phyloP scores from a whole-genome alignment of 1,284 basidiomycete species.

The Schizophyllum amplum region DNA sequence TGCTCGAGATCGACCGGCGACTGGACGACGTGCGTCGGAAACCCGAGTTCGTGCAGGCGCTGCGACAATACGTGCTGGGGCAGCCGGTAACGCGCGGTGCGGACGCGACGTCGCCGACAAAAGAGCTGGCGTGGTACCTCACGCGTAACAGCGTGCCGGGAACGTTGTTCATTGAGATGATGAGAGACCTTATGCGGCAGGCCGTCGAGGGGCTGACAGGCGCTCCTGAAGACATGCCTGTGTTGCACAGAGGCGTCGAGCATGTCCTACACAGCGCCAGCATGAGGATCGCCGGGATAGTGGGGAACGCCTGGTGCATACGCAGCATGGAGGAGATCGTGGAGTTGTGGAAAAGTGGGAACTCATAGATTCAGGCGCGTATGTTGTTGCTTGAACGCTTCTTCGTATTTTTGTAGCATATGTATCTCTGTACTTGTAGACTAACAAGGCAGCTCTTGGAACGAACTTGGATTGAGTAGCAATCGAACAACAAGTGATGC shows the following conservation, averaged over 20 bases:
- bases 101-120: slow-evolving; percentile 14
- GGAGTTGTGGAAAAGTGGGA: slow-evolving; percentile 34
- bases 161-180: slow-evolving; percentile 48
- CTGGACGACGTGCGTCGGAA: slow-evolving; percentile 39
- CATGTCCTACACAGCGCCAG: slow-evolving; percentile 62
- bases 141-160: slow-evolving; percentile 59
- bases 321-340: slow-evolving; percentile 57
- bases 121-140: slow-evolving; percentile 48
- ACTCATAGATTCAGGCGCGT: too few species aligned
- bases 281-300: slow-evolving; percentile 53
- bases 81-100: slow-evolving; percentile 21
- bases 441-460: too few species aligned
- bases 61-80: slow-evolving; percentile 48
- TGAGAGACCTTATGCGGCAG: slow-evolving; percentile 50
- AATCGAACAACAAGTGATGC: too few species aligned
- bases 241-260: slow-evolving; percentile 54
- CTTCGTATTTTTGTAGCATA: too few species aligned
- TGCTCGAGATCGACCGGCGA: slow-evolving; percentile 51
- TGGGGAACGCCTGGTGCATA: slow-evolving; percentile 62
- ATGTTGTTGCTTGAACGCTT: too few species aligned
- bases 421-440: too few species aligned
- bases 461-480: too few species aligned
- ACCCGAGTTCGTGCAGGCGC: slow-evolving; percentile 34
- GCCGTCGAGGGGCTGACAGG: slow-evolving; percentile 49
- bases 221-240: slow-evolving; percentile 36